Evolutionary conservation across 2,329 filamentous ascomycete genomes (phyloP), one percentile per base, ranked within the genome.

Genomic region (Capronia americana): DNA sequence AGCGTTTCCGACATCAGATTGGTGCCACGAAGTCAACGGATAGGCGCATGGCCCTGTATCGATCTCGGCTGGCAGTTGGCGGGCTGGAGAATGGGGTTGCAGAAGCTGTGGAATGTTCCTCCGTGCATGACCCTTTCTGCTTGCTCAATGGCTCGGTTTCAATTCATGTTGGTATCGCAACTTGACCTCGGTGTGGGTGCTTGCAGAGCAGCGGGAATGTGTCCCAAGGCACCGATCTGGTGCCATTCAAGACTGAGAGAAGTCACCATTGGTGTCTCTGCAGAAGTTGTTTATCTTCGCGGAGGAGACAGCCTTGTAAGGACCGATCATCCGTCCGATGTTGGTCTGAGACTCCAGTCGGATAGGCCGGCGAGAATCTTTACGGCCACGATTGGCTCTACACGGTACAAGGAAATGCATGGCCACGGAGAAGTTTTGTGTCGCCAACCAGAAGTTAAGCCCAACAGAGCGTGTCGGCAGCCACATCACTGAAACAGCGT

Each of bases 1-100:
- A 41, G 38, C 23, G n/a, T 57, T 38, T 10, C 48, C 51, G 50
- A 24, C 50, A 26, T 38, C 46, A 61, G 58, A 61, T 58, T 55
- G 64, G 64, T 66, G 64, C 53, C 57, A 66, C 58, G 64, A 53
- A 66, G 58, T 51, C 41, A 34, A 41, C 30, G 55, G 55, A 44
- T 48, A 55, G 59, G 48, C 20, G 58, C 58, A 62, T 66, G 55
- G 28, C 26, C 64, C 46, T 54, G 14, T 55, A 30, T 58, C 48
- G 54, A 58, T 62, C 44, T 63, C 59, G 59, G 58, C 64, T 66
- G 64, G 55, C 59, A 66, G 54, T 48, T 64, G 44, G 56, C 46
- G 54, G 55, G 38, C 24, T 44, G 46, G 51, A 41, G 23, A 28
- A 28, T 24, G 48, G 50, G 54, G 46, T 58, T 56, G 64, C 54